These are phyloP conservation scores for Rhizophagus clarus DNA, from an alignment of 192 early-diverging fungal genomes.

Conservation along the genomic window DNA sequence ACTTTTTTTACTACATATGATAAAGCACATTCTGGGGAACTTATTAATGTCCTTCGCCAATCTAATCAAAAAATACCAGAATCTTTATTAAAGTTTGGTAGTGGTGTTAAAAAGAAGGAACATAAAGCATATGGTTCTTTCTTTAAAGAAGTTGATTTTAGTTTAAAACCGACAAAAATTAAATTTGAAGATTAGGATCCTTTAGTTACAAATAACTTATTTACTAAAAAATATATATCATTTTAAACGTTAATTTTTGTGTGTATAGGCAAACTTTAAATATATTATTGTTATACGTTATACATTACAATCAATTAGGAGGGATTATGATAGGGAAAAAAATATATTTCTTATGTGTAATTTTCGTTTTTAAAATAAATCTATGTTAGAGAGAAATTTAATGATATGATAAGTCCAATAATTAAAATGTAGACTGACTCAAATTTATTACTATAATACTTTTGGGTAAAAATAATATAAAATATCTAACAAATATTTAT, in stretches of 20 bases:
- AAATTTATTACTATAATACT: background rate
- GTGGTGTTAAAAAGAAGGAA: slow-evolving; percentile 96
- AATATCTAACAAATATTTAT: background rate
- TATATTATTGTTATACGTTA: no score
- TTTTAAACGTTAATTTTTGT: no score
- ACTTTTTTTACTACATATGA: slow-evolving; percentile 93
- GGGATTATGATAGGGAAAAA: no score
- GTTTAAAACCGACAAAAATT: slow-evolving; percentile 88
- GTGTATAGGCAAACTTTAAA: no score
- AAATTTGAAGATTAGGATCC: slow-evolving; percentile 62
- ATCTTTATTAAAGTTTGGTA: slow-evolving; percentile 90
- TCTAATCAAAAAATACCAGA: slow-evolving; percentile 86
- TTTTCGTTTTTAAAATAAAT: no score
- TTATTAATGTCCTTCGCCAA: slow-evolving; percentile 91
- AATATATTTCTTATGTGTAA: no score
- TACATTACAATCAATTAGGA: no score
- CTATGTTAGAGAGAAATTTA: no score
- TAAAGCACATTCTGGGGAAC: slow-evolving; percentile 82
- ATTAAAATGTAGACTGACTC: no score
- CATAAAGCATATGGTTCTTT: slow-evolving; percentile 95
- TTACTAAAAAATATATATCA: no score
- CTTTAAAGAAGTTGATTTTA: slow-evolving; percentile 85
- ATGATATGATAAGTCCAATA: no score
- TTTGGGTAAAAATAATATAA: background rate
- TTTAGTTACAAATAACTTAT: no score